Percentiles rank a stretch among this genome's conserved stretches.
phyloP scores from a whole-genome alignment of 768 basidiomycete genomes.

The Suillus americanus region DNA sequence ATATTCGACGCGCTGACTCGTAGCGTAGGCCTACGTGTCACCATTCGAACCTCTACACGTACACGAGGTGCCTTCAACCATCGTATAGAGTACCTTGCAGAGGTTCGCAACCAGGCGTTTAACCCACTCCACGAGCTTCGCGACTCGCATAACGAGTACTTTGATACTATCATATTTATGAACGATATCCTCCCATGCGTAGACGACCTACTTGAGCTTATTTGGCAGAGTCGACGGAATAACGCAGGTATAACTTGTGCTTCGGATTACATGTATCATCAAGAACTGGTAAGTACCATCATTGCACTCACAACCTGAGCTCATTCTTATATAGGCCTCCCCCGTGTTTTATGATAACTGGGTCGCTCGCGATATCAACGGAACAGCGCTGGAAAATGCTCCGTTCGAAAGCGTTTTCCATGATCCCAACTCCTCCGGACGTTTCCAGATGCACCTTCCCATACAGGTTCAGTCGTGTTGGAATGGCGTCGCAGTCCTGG shows the following conservation, averaged over 20 bases:
- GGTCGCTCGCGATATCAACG: slow-evolving; percentile 99
- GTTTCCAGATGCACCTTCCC: slow-evolving; percentile 91
- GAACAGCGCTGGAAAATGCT: slow-evolving; percentile 96
- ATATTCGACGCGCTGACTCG: slow-evolving; percentile 93
- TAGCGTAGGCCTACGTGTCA: slow-evolving; percentile 88
- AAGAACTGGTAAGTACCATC: slow-evolving; percentile 68
- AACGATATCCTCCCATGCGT: slow-evolving; percentile 98
- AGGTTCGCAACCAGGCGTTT: slow-evolving; percentile 98
- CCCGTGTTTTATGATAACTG: slow-evolving; percentile 99
- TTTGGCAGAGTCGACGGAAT: slow-evolving; percentile 90
- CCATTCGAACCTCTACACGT: slow-evolving; percentile 89
- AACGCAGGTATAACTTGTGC: slow-evolving; percentile 99
- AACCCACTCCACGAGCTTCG: slow-evolving; percentile 93
- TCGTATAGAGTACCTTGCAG: slow-evolving; percentile 99
- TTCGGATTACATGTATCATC: slow-evolving; percentile 98
- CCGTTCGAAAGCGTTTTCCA: slow-evolving; percentile 96
- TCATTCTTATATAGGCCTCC: slow-evolving; percentile 34
- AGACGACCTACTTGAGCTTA: slow-evolving; percentile 96
- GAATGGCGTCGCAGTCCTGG: slow-evolving; percentile 96
- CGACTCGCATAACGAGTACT: slow-evolving; percentile 89
- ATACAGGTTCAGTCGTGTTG: slow-evolving; percentile 97
- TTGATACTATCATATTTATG: slow-evolving; percentile 98
- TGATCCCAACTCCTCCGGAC: slow-evolving; percentile 66
- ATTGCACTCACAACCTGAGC: not conserved
- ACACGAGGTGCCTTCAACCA: slow-evolving; percentile 97